A percentile compares a stretch with the other conserved stretches of the same genome.
Conservation (phyloP, 257 asterid genomes). For the Solanum okadae region DNA sequence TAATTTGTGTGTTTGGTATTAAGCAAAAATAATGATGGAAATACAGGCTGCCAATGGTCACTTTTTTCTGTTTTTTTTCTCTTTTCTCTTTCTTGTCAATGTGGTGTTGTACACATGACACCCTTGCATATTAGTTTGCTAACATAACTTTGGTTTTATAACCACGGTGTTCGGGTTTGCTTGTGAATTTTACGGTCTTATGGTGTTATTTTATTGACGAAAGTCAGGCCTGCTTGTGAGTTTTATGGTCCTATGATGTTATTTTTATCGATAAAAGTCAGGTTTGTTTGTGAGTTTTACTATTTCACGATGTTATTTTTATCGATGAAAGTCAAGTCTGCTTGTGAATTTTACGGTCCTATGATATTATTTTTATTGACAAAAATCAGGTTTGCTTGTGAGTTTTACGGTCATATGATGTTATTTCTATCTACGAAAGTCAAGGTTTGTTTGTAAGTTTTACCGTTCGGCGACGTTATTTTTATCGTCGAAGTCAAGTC, state of each 20-base stretch:
- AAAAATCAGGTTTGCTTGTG: too few species aligned
- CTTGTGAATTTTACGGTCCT: too few species aligned
- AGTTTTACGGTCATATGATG: too few species aligned
- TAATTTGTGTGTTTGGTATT: not conserved
- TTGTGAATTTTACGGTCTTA: not conserved
- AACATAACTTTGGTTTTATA: not conserved
- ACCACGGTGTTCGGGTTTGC: rapidly evolving
- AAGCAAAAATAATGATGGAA: not conserved
- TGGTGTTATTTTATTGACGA: rapidly evolving
- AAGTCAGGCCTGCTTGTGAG: not conserved
- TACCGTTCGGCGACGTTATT: too few species aligned
- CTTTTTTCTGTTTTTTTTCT: not conserved
- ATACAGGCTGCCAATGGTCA: constrained; percentile 2
- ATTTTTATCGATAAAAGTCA: too few species aligned
- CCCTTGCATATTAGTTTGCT: not conserved
- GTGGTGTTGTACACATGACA: not conserved
- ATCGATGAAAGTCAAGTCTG: too few species aligned
- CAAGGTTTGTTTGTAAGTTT: too few species aligned
- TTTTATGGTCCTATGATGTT: rapidly evolving
- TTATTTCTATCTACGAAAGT: too few species aligned
- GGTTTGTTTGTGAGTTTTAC: too few species aligned
- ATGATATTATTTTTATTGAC: too few species aligned
- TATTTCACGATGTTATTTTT: too few species aligned
- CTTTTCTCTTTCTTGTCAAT: not conserved
- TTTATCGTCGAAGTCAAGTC: too few species aligned